Conservation (phyloP, 2,329 filamentous ascomycete genomes). For the Ambrosiella xylebori region DNA sequence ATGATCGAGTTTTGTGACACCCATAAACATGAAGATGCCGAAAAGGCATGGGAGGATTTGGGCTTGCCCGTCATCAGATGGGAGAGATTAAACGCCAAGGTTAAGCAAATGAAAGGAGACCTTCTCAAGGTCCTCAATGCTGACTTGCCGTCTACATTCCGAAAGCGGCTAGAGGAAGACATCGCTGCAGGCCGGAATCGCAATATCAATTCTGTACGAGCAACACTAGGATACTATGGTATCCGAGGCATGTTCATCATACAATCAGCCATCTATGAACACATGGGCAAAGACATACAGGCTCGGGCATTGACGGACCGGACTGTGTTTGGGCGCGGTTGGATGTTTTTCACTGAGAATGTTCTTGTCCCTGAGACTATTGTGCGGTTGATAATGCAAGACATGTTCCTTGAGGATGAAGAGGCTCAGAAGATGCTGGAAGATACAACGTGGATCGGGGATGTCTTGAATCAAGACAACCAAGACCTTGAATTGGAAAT, state of each 20-base stretch:
- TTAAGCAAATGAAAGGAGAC: slow-evolving; percentile 35
- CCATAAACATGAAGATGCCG: slow-evolving; percentile 41
- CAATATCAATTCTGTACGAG: slow-evolving; percentile 38
- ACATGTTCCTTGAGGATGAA: slow-evolving; percentile 28
- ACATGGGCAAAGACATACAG: slow-evolving; percentile 43
- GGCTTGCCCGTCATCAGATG: slow-evolving; percentile 60
- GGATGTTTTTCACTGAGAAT: slow-evolving; percentile 51
- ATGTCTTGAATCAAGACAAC: slow-evolving; percentile 47
- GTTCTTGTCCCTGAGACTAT: slow-evolving; percentile 61
- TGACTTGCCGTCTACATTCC: slow-evolving; percentile 43
- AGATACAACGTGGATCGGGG: slow-evolving; percentile 50
- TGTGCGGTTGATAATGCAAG: slow-evolving; percentile 37
- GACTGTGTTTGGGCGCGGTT: slow-evolving; percentile 48
- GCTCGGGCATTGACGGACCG: slow-evolving; percentile 44
- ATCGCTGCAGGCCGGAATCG: slow-evolving; percentile 41
- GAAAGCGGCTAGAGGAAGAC: slow-evolving; percentile 34
- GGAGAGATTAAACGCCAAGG: slow-evolving; percentile 39
- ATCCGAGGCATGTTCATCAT: slow-evolving; percentile 54
- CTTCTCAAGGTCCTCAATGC: slow-evolving; percentile 41
- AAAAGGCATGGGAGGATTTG: slow-evolving; percentile 28
- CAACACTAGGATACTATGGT: slow-evolving; percentile 68
- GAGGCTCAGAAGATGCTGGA: slow-evolving; percentile 39
- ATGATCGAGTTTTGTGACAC: slow-evolving; percentile 46
- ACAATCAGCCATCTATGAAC: slow-evolving; percentile 48
- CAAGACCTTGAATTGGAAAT: slow-evolving; percentile 19